These are phyloP conservation scores for Coniosporium apollinis DNA, from an alignment of 495 filamentous ascomycete genomes.

Conservation along the genomic window DNA sequence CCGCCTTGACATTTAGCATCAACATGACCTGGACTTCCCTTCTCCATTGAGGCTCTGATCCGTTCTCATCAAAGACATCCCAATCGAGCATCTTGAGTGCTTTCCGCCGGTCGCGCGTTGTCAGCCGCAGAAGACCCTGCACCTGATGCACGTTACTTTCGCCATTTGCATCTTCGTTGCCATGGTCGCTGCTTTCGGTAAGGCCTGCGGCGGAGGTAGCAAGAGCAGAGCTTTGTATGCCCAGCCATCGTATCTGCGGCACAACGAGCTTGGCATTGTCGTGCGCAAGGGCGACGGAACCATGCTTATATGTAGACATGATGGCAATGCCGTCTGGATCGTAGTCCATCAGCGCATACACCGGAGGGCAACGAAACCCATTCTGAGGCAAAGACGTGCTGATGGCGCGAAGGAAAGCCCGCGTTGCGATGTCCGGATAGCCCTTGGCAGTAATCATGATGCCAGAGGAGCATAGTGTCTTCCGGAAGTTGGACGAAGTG, in stretches of 20 bases:
- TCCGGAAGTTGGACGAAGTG: conserved; percentile 35
- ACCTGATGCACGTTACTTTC: conserved; percentile 6
- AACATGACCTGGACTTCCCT: conserved; percentile 72
- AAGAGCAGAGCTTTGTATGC: conserved; percentile 48
- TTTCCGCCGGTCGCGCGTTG: conserved; percentile 48
- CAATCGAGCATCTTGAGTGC: conserved; percentile 47
- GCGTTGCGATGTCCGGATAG: conserved; percentile 72
- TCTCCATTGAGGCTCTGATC: conserved; percentile 37
- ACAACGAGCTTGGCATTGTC: conserved; percentile 45
- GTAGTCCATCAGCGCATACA: conserved; percentile 63
- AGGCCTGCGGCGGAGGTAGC: conserved; percentile 11
- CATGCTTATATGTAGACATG: conserved; percentile 71
- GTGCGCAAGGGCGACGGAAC: conserved; percentile 56
- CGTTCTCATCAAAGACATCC: conserved; percentile 30
- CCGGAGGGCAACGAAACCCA: conserved; percentile 23
- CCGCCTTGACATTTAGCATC: conserved; percentile 70
- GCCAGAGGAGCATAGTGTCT: conserved; percentile 30
- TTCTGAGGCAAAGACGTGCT: conserved; percentile 17
- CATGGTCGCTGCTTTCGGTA: conserved; percentile 13
- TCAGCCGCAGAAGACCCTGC: conserved; percentile 36
- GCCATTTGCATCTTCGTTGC: conserved; percentile 2
- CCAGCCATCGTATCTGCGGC: conserved; percentile 53
- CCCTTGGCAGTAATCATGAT: conserved; percentile 73
- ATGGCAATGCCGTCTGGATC: conserved; percentile 82
- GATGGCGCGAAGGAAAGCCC: conserved; percentile 44